These are phyloP conservation scores for Marasmius fiardii DNA, from an alignment of 1,284 basidiomycete genomes.

Conservation along the genomic window DNA sequence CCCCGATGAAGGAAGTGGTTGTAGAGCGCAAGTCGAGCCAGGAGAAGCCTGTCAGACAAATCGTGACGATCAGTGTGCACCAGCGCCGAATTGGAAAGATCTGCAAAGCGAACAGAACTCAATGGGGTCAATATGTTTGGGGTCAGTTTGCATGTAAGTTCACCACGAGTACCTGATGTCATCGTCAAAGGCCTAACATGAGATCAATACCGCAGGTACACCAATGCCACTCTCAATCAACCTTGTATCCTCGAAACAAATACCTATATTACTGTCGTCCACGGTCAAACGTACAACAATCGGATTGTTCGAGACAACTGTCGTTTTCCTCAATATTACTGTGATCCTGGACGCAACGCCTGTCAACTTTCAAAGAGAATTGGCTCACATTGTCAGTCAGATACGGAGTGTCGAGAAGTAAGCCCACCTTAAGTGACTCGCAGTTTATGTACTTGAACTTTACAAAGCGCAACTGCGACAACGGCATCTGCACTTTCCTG, in stretches of 20 bases:
- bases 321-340: slow-evolving; percentile 51
- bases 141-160: slow-evolving; percentile 59
- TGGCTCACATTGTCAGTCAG: slow-evolving; percentile 45
- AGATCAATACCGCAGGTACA: slow-evolving; percentile 38
- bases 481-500: slow-evolving; percentile 27
- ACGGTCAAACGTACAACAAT: slow-evolving; percentile 43
- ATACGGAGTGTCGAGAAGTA: no score
- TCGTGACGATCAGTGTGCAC: slow-evolving; percentile 66
- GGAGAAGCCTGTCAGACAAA: slow-evolving; percentile 74
- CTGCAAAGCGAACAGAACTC: slow-evolving; percentile 42
- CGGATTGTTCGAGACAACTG: slow-evolving; percentile 60
- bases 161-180: slow-evolving; percentile 1
- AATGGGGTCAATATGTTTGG: slow-evolving; percentile 61
- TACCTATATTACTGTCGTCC: slow-evolving; percentile 47
- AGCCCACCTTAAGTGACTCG: slow-evolving; percentile 17
- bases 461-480: no score
- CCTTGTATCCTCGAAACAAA: slow-evolving; percentile 59
- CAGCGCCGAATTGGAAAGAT: slow-evolving; percentile 38
- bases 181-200: background rate
- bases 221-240: slow-evolving; percentile 53
- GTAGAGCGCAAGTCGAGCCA: slow-evolving; percentile 39
- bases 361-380: slow-evolving; percentile 48
- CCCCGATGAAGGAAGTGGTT: no score
- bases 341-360: slow-evolving; percentile 41
- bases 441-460: background rate